phyloP scores from a whole-genome alignment of 2,329 filamentous ascomycete genomes.

The Penicillium sp. region DNA sequence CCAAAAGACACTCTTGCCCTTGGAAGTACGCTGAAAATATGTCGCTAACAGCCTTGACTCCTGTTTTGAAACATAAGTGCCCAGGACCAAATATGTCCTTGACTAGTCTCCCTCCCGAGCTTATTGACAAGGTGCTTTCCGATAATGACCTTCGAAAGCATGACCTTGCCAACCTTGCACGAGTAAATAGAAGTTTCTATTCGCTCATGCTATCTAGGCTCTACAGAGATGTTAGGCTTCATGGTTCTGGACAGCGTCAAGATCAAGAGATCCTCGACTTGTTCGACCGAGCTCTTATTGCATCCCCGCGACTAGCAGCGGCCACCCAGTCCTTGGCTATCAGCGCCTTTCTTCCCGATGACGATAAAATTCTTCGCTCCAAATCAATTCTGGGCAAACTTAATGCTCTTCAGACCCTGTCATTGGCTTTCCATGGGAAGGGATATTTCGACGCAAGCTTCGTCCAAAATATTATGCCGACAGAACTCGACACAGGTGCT shows the following conservation, averaged over 20 bases:
- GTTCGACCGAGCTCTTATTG: background rate
- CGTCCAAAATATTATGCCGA: background rate
- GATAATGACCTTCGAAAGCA: background rate
- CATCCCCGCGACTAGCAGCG: background rate
- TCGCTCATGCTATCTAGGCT: background rate
- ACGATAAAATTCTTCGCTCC: background rate
- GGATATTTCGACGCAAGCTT: background rate
- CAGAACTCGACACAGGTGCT: background rate
- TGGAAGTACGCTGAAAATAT: no score
- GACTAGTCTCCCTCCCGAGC: background rate
- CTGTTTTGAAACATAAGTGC: background rate
- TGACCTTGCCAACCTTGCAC: background rate
- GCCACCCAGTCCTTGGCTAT: background rate
- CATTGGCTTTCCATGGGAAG: background rate
- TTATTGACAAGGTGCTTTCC: background rate
- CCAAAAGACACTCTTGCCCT: no score
- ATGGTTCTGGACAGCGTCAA: background rate
- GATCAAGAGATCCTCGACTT: background rate
- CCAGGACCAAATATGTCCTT: background rate
- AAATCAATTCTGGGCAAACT: background rate
- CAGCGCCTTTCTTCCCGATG: background rate
- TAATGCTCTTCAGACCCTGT: background rate
- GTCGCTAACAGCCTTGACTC: background rate
- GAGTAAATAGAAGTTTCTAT: background rate
- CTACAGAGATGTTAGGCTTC: background rate